A percentile compares a stretch with the other conserved stretches of the same genome.
Evolutionary conservation across 2,329 filamentous ascomycete species (phyloP).

Genomic region (Paecilomyces formosus): DNA sequence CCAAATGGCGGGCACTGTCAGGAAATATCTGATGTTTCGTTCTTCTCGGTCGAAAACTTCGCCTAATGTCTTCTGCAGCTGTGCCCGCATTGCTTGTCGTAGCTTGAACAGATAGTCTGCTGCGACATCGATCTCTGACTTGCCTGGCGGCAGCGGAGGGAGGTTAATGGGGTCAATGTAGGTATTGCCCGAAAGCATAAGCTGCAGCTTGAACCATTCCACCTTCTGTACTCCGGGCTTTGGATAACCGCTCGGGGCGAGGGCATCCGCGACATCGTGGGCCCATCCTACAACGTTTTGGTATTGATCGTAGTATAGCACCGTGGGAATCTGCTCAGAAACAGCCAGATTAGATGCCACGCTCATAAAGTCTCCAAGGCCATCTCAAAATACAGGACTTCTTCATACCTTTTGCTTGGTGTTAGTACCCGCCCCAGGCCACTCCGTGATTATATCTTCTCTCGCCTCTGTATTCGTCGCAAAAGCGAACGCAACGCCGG

Average conservation of each 20-base stretch:
- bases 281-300: constrained; percentile 99
- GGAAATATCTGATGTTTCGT: constrained; percentile 93
- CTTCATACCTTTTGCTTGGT: constrained; percentile 87
- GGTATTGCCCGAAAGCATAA: constrained; percentile 97
- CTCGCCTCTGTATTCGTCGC: constrained; percentile 96
- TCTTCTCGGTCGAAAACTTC: constrained; percentile 98
- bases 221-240: constrained; percentile 98
- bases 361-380: not conserved
- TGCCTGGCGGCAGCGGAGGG: constrained; percentile 90
- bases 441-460: constrained; percentile 98
- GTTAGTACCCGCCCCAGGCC: constrained; percentile 94
- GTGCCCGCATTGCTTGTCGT: constrained; percentile 90
- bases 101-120: constrained; percentile 98
- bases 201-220: constrained; percentile 98
- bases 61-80: constrained; percentile 90
- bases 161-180: constrained; percentile 99
- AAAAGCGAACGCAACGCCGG: constrained; percentile 86
- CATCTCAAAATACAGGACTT: constrained; percentile 3
- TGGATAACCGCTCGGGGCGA: constrained; percentile 93
- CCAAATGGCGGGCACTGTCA: constrained; percentile 99
- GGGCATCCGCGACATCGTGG: constrained; percentile 91
- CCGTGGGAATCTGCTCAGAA: constrained; percentile 76
- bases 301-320: constrained; percentile 99
- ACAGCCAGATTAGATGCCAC: constrained; percentile 2
- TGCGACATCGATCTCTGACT: constrained; percentile 98